These are phyloP conservation scores for Yamadazyma buinensis DNA, from an alignment of 1,139 yeast genomes.

Conservation along the genomic window DNA sequence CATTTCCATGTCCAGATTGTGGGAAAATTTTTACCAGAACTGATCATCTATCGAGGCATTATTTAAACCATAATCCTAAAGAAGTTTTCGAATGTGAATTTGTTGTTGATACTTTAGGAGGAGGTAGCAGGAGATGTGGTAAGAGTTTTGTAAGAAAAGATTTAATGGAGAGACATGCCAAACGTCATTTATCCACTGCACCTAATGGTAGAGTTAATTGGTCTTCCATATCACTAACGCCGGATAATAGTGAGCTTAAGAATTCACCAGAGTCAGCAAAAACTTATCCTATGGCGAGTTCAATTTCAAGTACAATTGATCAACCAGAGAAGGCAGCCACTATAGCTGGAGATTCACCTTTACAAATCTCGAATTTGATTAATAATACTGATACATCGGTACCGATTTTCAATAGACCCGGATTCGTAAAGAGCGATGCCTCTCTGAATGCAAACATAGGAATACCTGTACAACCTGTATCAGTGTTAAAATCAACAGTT, in stretches of 20 bases:
- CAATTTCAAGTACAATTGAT: background rate
- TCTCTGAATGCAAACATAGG: too few species aligned
- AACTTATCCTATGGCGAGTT: background rate
- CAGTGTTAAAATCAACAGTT: constrained; percentile 2
- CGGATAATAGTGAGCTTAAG: background rate
- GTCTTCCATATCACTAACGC: constrained; percentile 10
- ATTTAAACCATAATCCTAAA: constrained; percentile 43
- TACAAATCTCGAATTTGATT: constrained; percentile 20
- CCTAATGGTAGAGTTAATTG: constrained; percentile 12
- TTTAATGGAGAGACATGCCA: constrained; percentile 35
- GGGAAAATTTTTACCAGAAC: constrained; percentile 41
- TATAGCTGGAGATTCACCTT: constrained; percentile 13
- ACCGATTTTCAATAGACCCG: constrained; percentile 2
- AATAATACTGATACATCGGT: constrained; percentile 10
- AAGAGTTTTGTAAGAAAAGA: constrained; percentile 43
- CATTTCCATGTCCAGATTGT: constrained; percentile 30
- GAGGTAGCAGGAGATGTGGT: constrained; percentile 29
- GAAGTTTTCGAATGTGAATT: constrained; percentile 34
- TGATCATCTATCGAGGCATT: constrained; percentile 44
- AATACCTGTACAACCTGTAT: background rate
- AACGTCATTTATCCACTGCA: constrained; percentile 23
- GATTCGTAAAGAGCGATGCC: background rate
- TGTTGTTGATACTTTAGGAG: constrained; percentile 25
- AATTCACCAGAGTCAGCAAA: constrained; percentile 7
- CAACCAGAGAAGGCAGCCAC: background rate